Base-by-base conservation (phyloP, 2,329 filamentous ascomycete species). In the Botrytis fabae region DNA sequence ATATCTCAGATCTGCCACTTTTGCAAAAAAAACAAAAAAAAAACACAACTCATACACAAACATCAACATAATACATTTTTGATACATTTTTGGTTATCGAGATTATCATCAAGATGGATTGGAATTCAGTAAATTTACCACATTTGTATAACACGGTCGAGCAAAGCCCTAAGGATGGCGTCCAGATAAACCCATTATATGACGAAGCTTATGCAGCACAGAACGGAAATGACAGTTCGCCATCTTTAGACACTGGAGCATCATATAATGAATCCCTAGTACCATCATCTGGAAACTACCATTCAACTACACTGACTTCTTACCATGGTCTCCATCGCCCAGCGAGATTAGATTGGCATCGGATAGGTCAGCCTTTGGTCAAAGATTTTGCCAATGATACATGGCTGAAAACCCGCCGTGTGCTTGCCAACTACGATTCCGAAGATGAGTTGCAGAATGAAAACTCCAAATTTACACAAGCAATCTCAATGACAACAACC, bases 81-180 rank as follows among this genome's bases (percentile, higher is more conserved):
- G 10, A 10, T 57, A 32, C 16, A 42, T 42, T 68, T 42, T 68
- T 57, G 48, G 65, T 57, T 57, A 42, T 68, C 14, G n/a, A 64
- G 57, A 68, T n/a, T 57, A 57, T 57, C 20, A 68, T 57, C 65
- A 68, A 10, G 65, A 51, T 42, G n/a, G 54, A 68, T 42, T 68
- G 54, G n/a, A 68, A 57, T 42, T 68, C 65, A 68, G 54, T 57
- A 68, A 51, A 32, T 68, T 42, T 38, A 68, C 48, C 35, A 32
- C 48, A 68, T 42, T 25, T 57, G 25, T 68, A 68, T 57, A 57
- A 68, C 22, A 68, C 18, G 20, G 22, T 7, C 18, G n/a, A 22
- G 28, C 35, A 42, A 6, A 1, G 18, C 35, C 25, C 35, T 18
- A 32, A 28, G 22, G 8, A 38, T 57, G 65, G 40, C n/a, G 12